Conservation (phyloP, 148 eudicot species). For the Bassia scoparia region DNA sequence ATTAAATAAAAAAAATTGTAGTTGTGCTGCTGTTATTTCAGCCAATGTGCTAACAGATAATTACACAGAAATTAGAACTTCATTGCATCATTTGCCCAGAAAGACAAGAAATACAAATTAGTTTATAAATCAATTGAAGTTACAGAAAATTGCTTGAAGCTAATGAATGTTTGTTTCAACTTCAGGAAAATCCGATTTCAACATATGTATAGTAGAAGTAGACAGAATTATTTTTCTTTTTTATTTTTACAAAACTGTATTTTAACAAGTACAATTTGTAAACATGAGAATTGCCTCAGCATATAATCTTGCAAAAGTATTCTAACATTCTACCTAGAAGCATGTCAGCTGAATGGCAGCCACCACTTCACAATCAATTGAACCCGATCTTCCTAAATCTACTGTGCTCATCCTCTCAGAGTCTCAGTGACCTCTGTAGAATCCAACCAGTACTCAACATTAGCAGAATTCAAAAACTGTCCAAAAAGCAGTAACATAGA, state of each 20-base stretch:
- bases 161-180: neutral
- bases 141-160: neutral
- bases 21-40: too few species aligned
- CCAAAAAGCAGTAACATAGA: neutral
- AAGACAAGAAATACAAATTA: too few species aligned
- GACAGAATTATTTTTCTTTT: neutral
- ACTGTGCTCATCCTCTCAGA: neutral
- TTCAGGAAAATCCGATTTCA: neutral
- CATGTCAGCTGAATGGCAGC: slow-evolving; percentile 8
- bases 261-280: neutral
- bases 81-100: too few species aligned
- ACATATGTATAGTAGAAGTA: neutral
- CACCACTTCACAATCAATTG: slow-evolving; percentile 5
- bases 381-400: neutral
- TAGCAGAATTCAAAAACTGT: neutral
- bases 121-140: neutral
- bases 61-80: too few species aligned
- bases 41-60: too few species aligned
- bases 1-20: too few species aligned
- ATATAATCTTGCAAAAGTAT: neutral
- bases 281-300: slow-evolving; percentile 7
- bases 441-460: neutral
- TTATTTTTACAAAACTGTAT: slow-evolving; percentile 12
- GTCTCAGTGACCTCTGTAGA: neutral
- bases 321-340: slow-evolving; percentile 8